Base-by-base conservation (phyloP, 176 grass and related monocot genomes). In the Luzula sylvatica region DNA sequence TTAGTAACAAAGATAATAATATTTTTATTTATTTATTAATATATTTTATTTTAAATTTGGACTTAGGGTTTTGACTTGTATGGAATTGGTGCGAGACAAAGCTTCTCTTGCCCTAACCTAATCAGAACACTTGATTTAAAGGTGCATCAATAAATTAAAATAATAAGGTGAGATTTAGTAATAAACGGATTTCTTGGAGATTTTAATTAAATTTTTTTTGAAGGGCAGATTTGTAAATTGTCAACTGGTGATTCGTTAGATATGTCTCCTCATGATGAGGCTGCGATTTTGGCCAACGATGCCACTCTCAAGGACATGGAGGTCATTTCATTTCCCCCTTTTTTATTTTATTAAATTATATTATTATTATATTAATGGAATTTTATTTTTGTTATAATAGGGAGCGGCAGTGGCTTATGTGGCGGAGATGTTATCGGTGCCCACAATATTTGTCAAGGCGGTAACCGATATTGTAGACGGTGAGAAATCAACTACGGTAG, bases 241-340 rank as follows among this genome's bases (percentile, higher is more conserved):
- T 90, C 92, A 45, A 98, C 93, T 55, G 85, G 93, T 24, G 82
- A 98, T 80, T 98, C 93, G 50, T 71, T 98, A 19, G 93, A 98
- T 61, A 87, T 98, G 86, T 64, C 58, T 7, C 78, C 86, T 9
- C 75, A 83, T 13, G 93, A 98, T 24, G 82, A 98, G 61, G 25
- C 65, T 14, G 40, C 78, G 50, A 98, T 98, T 53, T 43, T 62
- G 56, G 83, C 52, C 42, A 98, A 90, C 54, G 78, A 80, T 19
- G 93, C 93, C 68, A 83, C 81, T 23, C 5, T 98, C 38, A 98
- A 98, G 78, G 93, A 98, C 65, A 92, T 87, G 93, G 93, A 98
- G 81, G 86, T 98, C 82, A 61, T 16, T 23, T 61, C 6, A 42
- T 73, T 15, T 48, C 14, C 23, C 12, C 12, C 18, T 11, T 12